Base-by-base conservation (phyloP, 176 grass and related monocot species). In the Microstegium vimineum region DNA sequence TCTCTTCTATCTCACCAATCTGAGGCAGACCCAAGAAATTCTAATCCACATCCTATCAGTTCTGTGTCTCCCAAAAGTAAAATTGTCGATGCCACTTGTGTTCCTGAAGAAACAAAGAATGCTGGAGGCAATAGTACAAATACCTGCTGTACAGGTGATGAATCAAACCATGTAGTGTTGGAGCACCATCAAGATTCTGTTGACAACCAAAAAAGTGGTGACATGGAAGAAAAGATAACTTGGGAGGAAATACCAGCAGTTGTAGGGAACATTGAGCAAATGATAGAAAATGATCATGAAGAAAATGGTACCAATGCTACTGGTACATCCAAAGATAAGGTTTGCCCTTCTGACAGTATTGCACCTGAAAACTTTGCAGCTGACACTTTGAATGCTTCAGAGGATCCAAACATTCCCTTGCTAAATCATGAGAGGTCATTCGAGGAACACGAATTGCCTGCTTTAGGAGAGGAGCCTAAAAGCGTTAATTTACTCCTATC, bases 41-140 rank as follows among this genome's bases (percentile, higher is more conserved):
- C 73, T 83, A 85, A 65, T 83, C 46, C 76, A 71, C 38, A 82
- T 75, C 59, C n/a, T 4, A 22, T 62, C 62, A 64, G 34, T 79
- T 64, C 73, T 13, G 31, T 87, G 56, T 85, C 79, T 89, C 92
- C 72, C 45, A 42, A 86, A 81, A 78, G 78, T 47, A 85, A 82
- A 49, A 49, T 83, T 85, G 60, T 41, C 78, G 49, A 83, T 73
- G 38, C 70, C 23, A 83, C 82, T n/a, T 42, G 57, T 75, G 73
- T 74, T 85, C 36, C 73, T 38, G 82, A 65, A 86, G 87, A 81
- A 80, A 87, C 43, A 57, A 83, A 88, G 69, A 61, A 80, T 66
- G 47, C 51, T 62, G 74, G 77, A 52, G 26, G 83, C 6, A 67
- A 78, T 61, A 66, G 74, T 91, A 64, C 40, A 71, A 63, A 72